These are phyloP conservation scores for Trichoderma sp. DNA, from an alignment of 2,329 filamentous ascomycete species.

Conservation along the genomic window DNA sequence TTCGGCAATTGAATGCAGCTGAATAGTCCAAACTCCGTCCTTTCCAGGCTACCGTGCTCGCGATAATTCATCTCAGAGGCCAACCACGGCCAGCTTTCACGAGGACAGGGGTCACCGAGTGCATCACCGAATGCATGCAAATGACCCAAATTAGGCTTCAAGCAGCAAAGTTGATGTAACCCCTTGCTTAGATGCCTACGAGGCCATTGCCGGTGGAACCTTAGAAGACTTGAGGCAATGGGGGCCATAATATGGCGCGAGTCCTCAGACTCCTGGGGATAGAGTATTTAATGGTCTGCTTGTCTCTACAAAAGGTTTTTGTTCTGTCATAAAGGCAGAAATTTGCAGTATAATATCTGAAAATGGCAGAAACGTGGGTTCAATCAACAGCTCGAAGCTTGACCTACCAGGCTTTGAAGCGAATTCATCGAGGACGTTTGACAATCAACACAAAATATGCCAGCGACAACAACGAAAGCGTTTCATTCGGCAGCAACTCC, in stretches of 20 bases:
- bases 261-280: not conserved
- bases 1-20: not conserved
- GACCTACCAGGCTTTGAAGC: slow-evolving; percentile 13
- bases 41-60: not conserved
- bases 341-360: no score
- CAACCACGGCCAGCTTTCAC: not conserved
- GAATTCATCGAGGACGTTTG: slow-evolving; percentile 13
- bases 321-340: not conserved
- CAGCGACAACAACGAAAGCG: not conserved
- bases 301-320: not conserved
- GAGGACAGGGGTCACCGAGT: not conserved
- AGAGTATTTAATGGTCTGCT: not conserved
- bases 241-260: not conserved
- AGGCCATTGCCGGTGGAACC: not conserved
- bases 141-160: not conserved
- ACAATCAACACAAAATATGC: slow-evolving; percentile 4
- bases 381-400: slow-evolving; percentile 16
- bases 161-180: not conserved
- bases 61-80: not conserved
- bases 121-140: not conserved
- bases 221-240: not conserved
- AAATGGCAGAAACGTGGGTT: slow-evolving; percentile 21
- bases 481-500: not conserved
- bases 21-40: not conserved
- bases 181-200: not conserved